A percentile compares a stretch with the other conserved stretches of the same genome.
Evolutionary conservation across 176 grass and related monocot genomes (phyloP).

Genomic region (Carex kokanica): DNA sequence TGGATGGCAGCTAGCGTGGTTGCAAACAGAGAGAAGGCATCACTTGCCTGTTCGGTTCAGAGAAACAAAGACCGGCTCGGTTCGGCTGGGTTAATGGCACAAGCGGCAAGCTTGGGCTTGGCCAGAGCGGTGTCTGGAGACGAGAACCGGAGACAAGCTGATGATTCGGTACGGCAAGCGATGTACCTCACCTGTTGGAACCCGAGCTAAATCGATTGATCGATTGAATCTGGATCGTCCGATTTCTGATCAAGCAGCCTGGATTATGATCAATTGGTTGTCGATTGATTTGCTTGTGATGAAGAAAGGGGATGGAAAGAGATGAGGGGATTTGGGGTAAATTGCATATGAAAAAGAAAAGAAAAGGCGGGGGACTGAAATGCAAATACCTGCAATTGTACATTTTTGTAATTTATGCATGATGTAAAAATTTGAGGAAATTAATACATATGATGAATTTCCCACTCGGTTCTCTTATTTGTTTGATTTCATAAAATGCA

Average conservation of each 20-base stretch:
- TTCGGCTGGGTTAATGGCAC: conserved; percentile 10
- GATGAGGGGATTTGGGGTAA: background rate
- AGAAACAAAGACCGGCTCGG: conserved; percentile 17
- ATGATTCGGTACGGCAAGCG: conserved; percentile 35
- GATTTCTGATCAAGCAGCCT: background rate
- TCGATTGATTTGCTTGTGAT: background rate
- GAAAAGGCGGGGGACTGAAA: background rate
- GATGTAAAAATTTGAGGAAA: background rate
- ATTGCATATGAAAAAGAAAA: background rate
- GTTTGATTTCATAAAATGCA: background rate
- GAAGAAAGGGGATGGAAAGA: background rate
- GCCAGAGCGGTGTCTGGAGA: conserved; percentile 6
- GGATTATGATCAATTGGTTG: background rate
- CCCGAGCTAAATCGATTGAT: conserved; percentile 17
- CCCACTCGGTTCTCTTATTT: too few species aligned
- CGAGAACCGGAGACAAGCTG: conserved; percentile 9
- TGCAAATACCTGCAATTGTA: background rate
- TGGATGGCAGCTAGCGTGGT: conserved; percentile 42
- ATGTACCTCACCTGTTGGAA: conserved; percentile 52
- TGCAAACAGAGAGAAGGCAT: conserved; percentile 29
- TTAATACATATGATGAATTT: too few species aligned
- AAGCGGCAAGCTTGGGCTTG: background rate
- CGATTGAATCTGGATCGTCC: background rate
- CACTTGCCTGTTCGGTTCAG: conserved; percentile 12
- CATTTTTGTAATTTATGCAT: too few species aligned